These are phyloP conservation scores for Fusarium algeriense DNA, from an alignment of 2,329 filamentous ascomycete species.

Conservation along the genomic window DNA sequence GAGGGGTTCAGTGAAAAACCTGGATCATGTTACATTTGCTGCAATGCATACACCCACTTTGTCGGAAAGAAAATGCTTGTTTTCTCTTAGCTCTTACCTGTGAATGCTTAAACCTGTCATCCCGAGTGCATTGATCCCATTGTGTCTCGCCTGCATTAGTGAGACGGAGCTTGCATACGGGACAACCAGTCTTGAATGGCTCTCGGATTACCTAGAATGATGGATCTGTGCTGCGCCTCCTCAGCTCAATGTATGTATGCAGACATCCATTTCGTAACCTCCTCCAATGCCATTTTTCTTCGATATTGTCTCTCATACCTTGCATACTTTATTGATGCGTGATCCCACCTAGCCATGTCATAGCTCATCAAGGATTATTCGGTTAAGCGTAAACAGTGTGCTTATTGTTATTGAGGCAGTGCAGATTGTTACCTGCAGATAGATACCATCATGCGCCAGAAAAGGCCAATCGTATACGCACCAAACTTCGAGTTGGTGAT, in stretches of 20 bases:
- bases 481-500: neutral
- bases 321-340: no score
- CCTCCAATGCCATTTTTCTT: neutral
- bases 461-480: neutral
- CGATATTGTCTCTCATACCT: neutral
- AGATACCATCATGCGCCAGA: neutral
- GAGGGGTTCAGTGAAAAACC: neutral
- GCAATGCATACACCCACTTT: neutral
- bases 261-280: neutral
- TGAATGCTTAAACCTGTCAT: neutral
- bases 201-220: neutral
- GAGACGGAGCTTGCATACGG: neutral
- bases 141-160: neutral
- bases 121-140: neutral
- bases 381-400: neutral
- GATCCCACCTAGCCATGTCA: neutral
- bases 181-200: neutral
- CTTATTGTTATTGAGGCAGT: neutral
- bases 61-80: neutral
- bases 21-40: neutral
- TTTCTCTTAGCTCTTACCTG: neutral
- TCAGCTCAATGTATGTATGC: neutral
- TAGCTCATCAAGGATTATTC: neutral
- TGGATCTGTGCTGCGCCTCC: neutral
- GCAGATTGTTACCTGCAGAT: neutral